Base-by-base conservation (phyloP, 2,329 filamentous ascomycete genomes). In the Pestalotiopsis fici region DNA sequence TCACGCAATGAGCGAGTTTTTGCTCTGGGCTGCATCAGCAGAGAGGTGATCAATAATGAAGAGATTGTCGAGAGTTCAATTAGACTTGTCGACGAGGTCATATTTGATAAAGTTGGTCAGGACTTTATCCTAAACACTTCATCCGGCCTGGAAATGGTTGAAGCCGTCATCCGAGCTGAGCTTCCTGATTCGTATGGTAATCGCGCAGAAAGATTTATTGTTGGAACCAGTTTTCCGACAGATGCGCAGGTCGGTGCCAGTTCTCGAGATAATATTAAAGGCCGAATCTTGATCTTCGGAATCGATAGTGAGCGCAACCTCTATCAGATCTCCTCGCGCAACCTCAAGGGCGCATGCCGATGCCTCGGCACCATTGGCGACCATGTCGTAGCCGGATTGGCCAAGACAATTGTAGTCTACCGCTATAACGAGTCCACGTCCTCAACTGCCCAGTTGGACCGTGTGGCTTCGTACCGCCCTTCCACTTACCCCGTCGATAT, bases 1-100 rank as follows among this genome's bases (percentile, higher is more conserved):
- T 96, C 94, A 1, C 85, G 91, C 0, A 86, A 84, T 1, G 87
- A 96, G 65, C 92, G 92, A 75, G 91, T 91, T 0, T 98, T 98
- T 77, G 95, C 92, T 1, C 85, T 98, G 3, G 95, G 95, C 1
- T 96, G 93, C 31, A 93, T 98, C 68, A 90, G 90, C 69, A 89
- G 94, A 18, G 59, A 91, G 64, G 80, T 98, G 0, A 80, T 86
- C 12, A 82, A 88, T 9, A 92, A 92, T 15, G 89, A 90, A 70
- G 96, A 99, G 78, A 80, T 90, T 3, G 86, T 97, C 13, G 87
- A 88, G 11, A 95, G 93, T 73, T 90, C 90, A n/a, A 93, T 99
- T 75, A 91, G 91, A 74, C 87, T 99, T 1, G 94, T 97, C 1
- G 95, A 99, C 73, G 96, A 98, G 75, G 89, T 98, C 39, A 83